Percentiles rank a stretch among this genome's conserved stretches.
Evolutionary conservation across 441 rosid genomes (phyloP).

Genomic region (Omphalea diandra): DNA sequence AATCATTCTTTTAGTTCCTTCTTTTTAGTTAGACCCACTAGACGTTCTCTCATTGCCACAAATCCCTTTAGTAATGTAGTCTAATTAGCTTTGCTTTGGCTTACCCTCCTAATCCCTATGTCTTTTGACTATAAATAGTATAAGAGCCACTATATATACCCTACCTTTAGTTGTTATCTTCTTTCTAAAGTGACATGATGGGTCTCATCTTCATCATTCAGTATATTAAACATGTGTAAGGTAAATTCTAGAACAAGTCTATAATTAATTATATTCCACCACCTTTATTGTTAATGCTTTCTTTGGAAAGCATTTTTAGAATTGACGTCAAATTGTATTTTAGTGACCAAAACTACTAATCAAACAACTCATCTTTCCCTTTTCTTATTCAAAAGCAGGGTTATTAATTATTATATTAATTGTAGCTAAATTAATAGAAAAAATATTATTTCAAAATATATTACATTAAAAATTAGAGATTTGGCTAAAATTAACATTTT

Average conservation of each 20-base stretch:
- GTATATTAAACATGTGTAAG: not conserved
- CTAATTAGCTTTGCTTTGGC: not conserved
- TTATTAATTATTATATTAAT: too few relatives aligned
- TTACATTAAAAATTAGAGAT: too few relatives aligned
- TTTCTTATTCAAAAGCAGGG: not conserved
- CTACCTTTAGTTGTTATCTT: not conserved
- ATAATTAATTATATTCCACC: constrained; percentile 11
- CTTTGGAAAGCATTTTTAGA: not conserved
- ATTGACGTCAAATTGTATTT: constrained; percentile 1
- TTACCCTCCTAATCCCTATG: not conserved
- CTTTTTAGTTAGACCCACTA: not conserved
- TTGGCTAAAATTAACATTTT: not conserved
- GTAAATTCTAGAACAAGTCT: too few relatives aligned
- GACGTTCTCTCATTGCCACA: not conserved
- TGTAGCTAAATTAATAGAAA: too few relatives aligned
- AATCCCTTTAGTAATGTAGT: not conserved
- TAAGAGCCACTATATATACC: not conserved
- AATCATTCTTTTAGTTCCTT: not conserved
- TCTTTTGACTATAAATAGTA: not conserved
- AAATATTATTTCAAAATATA: too few relatives aligned
- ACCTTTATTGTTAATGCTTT: constrained; percentile 15
- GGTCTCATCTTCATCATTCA: too few relatives aligned
- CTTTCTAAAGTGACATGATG: not conserved
- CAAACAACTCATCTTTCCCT: not conserved
- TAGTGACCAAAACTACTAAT: not conserved